Conservation (phyloP, 805 yeast species). For the Yarrowia sp. region DNA sequence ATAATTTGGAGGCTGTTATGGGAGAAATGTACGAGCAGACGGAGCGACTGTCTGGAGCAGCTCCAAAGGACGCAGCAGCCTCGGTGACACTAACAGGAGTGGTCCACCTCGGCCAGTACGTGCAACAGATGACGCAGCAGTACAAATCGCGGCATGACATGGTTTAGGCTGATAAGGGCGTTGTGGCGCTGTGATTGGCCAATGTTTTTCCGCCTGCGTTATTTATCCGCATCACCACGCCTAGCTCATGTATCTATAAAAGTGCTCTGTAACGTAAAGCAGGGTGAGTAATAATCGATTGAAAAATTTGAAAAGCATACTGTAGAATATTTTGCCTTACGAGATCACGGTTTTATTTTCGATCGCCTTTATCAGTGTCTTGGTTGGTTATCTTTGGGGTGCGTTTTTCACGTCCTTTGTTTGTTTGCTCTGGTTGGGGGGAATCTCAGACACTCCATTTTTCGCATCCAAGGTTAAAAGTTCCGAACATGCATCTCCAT, state of each 20-base stretch:
- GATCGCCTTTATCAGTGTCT: not conserved
- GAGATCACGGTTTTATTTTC: too few species aligned
- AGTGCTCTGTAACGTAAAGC: not conserved
- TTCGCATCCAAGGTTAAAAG: not conserved
- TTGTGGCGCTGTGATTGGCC: conserved; percentile 15
- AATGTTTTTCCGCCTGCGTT: conserved; percentile 12
- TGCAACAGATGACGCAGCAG: conserved; percentile 29
- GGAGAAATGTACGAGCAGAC: conserved; percentile 27
- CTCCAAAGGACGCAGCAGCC: conserved; percentile 4
- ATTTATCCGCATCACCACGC: conserved; percentile 22
- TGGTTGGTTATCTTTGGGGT: not conserved
- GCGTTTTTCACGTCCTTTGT: not conserved
- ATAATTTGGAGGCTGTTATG: conserved; percentile 6
- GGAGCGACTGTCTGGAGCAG: not conserved
- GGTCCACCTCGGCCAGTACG: conserved; percentile 29
- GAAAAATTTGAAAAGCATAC: too few species aligned
- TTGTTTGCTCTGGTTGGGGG: not conserved
- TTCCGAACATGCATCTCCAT: not conserved
- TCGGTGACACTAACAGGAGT: conserved; percentile 23
- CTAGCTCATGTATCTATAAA: conserved; percentile 12
- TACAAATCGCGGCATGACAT: conserved; percentile 21
- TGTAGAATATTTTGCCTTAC: too few species aligned
- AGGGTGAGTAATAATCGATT: conserved; percentile 2
- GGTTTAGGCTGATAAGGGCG: conserved; percentile 2
- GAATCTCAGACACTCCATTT: not conserved